A percentile compares a stretch with the other conserved stretches of the same genome.
Evolutionary conservation across 2,329 filamentous ascomycete species (phyloP).

Genomic region (Fusarium udum): DNA sequence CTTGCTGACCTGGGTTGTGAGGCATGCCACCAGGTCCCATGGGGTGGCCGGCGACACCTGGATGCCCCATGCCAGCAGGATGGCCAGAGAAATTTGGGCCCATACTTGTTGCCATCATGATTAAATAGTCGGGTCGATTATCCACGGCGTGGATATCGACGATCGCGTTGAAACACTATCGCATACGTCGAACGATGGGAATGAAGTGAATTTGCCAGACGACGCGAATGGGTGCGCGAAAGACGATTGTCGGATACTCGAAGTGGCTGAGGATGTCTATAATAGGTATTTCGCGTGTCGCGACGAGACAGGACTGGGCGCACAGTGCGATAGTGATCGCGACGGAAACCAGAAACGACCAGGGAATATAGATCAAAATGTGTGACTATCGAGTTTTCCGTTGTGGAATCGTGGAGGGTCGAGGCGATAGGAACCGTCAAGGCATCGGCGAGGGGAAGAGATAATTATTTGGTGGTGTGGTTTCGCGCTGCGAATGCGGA

Average conservation of each 20-base stretch:
- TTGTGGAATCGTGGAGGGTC: conserved; percentile 31
- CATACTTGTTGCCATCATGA: conserved; percentile 76
- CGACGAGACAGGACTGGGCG: conserved; percentile 38
- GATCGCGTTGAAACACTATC: conserved; percentile 54
- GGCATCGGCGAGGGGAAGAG: conserved; percentile 41
- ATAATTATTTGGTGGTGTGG: conserved; percentile 36
- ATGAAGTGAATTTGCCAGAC: conserved; percentile 8
- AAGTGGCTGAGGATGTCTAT: conserved; percentile 27
- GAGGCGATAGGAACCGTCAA: conserved; percentile 34
- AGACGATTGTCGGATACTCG: conserved; percentile 27
- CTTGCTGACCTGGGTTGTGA: conserved; percentile 76
- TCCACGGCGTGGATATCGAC: conserved; percentile 71
- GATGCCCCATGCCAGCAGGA: conserved; percentile 76
- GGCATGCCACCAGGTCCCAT: conserved; percentile 67
- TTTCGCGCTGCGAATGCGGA: conserved; percentile 43
- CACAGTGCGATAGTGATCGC: conserved; percentile 38
- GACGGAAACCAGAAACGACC: conserved; percentile 18
- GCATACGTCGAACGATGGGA: conserved; percentile 47
- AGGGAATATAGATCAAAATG: conserved; percentile 15
- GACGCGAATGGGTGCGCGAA: conserved; percentile 29
- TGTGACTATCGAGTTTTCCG: background rate
- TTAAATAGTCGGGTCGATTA: conserved; percentile 55
- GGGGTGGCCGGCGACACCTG: conserved; percentile 73
- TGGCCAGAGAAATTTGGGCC: conserved; percentile 72
- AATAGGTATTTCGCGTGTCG: conserved; percentile 43